Conservation (phyloP, 1,284 basidiomycete species). For the Ceratobasidium sp. region DNA sequence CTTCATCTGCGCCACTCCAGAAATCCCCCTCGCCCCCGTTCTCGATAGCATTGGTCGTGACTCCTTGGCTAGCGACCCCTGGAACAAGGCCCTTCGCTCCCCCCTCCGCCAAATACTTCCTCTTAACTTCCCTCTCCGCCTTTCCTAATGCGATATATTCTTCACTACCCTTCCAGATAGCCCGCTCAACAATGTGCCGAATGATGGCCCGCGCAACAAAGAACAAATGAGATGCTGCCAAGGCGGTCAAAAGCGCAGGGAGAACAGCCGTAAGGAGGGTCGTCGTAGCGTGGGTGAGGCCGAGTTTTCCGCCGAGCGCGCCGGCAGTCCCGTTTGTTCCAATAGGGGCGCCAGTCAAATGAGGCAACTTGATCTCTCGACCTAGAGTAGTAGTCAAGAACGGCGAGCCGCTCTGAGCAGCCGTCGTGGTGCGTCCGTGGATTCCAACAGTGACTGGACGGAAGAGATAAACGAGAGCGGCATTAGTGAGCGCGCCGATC, state of each 20-base stretch:
- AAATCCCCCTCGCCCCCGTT: constrained; percentile 20
- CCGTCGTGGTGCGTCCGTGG: constrained; percentile 33
- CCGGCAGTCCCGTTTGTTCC: constrained; percentile 42
- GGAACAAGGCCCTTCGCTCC: constrained; percentile 21
- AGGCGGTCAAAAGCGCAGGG: constrained; percentile 74
- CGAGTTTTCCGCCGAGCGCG: constrained; percentile 45
- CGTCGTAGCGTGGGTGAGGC: constrained; percentile 51
- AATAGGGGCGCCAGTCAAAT: constrained; percentile 15
- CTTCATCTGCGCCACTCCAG: constrained; percentile 42
- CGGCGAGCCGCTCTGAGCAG: constrained; percentile 36
- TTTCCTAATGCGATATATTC: constrained; percentile 66
- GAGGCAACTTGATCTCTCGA: constrained; percentile 33
- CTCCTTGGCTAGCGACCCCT: constrained; percentile 7
- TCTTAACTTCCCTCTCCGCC: constrained; percentile 67
- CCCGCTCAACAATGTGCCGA: constrained; percentile 71
- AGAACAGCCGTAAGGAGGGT: constrained; percentile 56
- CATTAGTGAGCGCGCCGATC: constrained; percentile 84
- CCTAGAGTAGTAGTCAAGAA: constrained; percentile 35
- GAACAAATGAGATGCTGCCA: constrained; percentile 83
- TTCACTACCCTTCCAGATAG: constrained; percentile 74
- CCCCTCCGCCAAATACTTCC: constrained; percentile 21
- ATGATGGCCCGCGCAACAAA: constrained; percentile 70
- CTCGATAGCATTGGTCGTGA: neutral
- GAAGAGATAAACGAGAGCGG: constrained; percentile 87
- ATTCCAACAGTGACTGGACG: constrained; percentile 50